Percentiles rank a stretch among this genome's conserved stretches.
Conservation (phyloP, 805 yeast genomes). For the Kurtzmaniella cleridarum region DNA sequence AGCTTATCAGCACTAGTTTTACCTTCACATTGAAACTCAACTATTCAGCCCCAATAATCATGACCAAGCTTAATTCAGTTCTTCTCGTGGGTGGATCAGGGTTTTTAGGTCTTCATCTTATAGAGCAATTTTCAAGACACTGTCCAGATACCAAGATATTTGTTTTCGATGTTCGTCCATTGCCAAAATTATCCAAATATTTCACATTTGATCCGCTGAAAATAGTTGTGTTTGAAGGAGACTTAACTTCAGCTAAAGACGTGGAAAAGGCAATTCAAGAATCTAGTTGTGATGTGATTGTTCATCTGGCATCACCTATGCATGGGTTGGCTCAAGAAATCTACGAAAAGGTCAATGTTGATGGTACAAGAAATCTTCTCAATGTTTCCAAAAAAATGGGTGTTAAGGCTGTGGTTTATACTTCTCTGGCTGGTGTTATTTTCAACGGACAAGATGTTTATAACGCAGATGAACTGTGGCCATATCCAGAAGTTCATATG, state of each 20-base stretch:
- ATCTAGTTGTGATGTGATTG: constrained; percentile 67
- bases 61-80: constrained; percentile 43
- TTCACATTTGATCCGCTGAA: constrained; percentile 65
- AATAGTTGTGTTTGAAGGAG: constrained; percentile 71
- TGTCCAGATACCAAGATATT: constrained; percentile 67
- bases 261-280: constrained; percentile 55
- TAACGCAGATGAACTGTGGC: constrained; percentile 93
- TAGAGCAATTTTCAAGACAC: constrained; percentile 72
- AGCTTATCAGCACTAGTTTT: background rate
- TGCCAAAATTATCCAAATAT: constrained; percentile 66
- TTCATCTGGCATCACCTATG: constrained; percentile 95
- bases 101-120: constrained; percentile 84
- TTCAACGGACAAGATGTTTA: constrained; percentile 91
- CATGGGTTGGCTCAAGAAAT: constrained; percentile 81
- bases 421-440: constrained; percentile 96
- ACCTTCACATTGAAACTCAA: background rate
- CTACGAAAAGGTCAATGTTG: constrained; percentile 84
- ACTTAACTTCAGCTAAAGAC: constrained; percentile 70
- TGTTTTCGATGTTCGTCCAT: constrained; percentile 87
- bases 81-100: constrained; percentile 95
- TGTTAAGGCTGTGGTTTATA: constrained; percentile 75
- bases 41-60: background rate
- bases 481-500: constrained; percentile 88
- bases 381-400: constrained; percentile 49
- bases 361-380: constrained; percentile 77